A percentile compares a stretch with the other conserved stretches of the same genome.
Conservation (phyloP, 179 eudicot species). For the Corrigiola litoralis region DNA sequence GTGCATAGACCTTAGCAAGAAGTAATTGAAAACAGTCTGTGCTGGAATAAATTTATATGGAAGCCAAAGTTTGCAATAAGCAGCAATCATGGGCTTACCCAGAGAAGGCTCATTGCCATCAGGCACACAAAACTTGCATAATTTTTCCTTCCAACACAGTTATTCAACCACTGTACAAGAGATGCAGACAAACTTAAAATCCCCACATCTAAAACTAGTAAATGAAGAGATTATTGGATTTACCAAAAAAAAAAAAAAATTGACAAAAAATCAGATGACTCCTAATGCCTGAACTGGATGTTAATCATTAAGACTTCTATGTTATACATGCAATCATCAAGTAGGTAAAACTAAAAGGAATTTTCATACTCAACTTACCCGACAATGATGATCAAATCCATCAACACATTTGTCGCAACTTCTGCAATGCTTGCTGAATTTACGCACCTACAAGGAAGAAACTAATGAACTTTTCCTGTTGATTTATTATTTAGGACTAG, state of each 20-base stretch:
- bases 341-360: background rate
- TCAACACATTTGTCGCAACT: constrained; percentile 96
- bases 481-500: background rate
- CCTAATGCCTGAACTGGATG: background rate
- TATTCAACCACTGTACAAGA: constrained; percentile 87
- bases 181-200: constrained; percentile 3
- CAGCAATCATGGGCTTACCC: constrained; percentile 61
- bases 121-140: constrained; percentile 75
- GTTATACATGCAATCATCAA: background rate
- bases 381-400: constrained; percentile 98
- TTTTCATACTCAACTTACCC: constrained; percentile 39
- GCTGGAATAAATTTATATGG: too few relatives aligned
- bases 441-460: constrained; percentile 59
- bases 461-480: constrained; percentile 1
- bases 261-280: background rate
- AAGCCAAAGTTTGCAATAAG: background rate
- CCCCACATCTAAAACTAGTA: background rate
- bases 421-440: constrained; percentile 93
- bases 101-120: constrained; percentile 80
- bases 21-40: too few relatives aligned
- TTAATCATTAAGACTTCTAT: background rate
- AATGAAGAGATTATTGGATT: background rate
- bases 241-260: background rate
- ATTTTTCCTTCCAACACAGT: constrained; percentile 90
- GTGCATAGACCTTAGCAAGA: background rate